Evolutionary conservation across 2,329 filamentous ascomycete species (phyloP).

Genomic region (Venturia nashicola): DNA sequence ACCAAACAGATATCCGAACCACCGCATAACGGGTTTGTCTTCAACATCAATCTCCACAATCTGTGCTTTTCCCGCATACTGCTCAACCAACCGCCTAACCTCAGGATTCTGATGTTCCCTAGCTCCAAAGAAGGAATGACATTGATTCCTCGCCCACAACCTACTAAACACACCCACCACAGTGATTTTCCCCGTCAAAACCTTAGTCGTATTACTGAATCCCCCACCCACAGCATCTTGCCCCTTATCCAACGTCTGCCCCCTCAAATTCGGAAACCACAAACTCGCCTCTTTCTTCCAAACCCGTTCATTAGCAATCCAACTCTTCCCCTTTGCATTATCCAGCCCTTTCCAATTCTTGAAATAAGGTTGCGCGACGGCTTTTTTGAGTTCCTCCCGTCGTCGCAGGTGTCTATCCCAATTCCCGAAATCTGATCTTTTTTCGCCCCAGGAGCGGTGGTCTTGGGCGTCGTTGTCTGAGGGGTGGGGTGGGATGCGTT

Average conservation of each 20-base stretch:
- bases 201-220: conserved; percentile 51
- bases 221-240: conserved; percentile 20
- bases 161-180: conserved; percentile 74
- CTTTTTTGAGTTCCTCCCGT: conserved; percentile 63
- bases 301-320: conserved; percentile 69
- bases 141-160: conserved; percentile 76
- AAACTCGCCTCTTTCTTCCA: conserved; percentile 74
- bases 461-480: conserved; percentile 55
- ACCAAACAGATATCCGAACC: conserved; percentile 44
- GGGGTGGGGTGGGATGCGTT: conserved; percentile 56
- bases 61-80: conserved; percentile 48
- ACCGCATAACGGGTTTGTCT: conserved; percentile 56
- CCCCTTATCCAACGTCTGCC: conserved; percentile 50
- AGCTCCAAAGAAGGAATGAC: conserved; percentile 54
- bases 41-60: conserved; percentile 81
- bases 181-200: conserved; percentile 60
- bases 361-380: conserved; percentile 83
- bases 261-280: conserved; percentile 87
- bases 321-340: conserved; percentile 78
- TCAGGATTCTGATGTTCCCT: conserved; percentile 48
- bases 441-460: conserved; percentile 51
- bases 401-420: conserved; percentile 73
- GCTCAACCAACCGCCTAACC: conserved; percentile 28
- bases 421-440: conserved; percentile 68
- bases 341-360: conserved; percentile 81